phyloP scores from a whole-genome alignment of 2,329 filamentous ascomycete species.

The Ascochyta fabae region DNA sequence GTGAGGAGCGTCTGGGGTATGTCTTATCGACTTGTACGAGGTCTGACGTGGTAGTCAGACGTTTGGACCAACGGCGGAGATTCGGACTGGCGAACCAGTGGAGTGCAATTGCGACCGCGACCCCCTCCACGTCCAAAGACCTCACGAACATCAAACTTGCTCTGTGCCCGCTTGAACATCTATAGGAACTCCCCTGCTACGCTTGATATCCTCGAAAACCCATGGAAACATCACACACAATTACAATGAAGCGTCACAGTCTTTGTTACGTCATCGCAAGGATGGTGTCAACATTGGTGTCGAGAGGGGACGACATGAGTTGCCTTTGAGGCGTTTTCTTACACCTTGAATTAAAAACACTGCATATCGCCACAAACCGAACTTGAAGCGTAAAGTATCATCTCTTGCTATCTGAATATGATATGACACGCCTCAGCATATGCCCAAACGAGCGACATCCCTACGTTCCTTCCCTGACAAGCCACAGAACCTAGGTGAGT shows the following conservation, averaged over 20 bases:
- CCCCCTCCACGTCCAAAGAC: constrained; percentile 16
- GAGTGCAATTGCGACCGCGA: constrained; percentile 15
- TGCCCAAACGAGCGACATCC: background rate
- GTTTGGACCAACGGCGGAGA: constrained; percentile 26
- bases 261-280: constrained; percentile 3
- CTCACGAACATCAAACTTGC: constrained; percentile 19
- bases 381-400: background rate
- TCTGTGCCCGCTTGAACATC: background rate
- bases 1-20: constrained; percentile 5
- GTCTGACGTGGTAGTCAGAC: constrained; percentile 30
- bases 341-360: background rate
- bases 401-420: background rate
- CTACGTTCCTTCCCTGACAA: background rate
- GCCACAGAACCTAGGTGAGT: constrained; percentile 31
- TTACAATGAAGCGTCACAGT: background rate
- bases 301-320: background rate
- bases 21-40: constrained; percentile 20
- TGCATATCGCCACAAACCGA: background rate
- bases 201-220: background rate
- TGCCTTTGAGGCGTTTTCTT: background rate
- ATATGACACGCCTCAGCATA: background rate
- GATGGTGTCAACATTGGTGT: constrained; percentile 9
- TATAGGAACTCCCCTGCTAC: background rate
- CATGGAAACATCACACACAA: background rate
- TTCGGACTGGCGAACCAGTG: constrained; percentile 13